Base-by-base conservation (phyloP, 768 basidiomycete species). In the Megacollybia marginata region DNA sequence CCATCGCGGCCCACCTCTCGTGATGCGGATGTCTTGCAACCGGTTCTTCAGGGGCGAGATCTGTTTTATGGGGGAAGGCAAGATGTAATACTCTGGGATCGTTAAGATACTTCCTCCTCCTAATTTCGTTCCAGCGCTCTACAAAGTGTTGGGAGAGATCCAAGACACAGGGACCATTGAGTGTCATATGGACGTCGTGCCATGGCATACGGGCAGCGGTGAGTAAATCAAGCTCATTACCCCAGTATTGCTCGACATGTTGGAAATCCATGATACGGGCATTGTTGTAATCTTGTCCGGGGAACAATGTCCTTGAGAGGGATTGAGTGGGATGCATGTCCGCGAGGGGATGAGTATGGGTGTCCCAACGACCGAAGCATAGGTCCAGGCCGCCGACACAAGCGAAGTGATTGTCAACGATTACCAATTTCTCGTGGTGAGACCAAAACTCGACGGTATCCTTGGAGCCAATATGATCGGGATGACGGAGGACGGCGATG, bases 301-400 rank as follows among this genome's bases (percentile, higher is more conserved):
- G 90, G 73, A 95, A 98, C 23, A 98, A 73, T 1, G 89, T 91
- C 47, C 74, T 75, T 16, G 68, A 65, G 42, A 65, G 58, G 60
- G 93, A 92, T 57, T 93, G 75, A 2, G 91, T 91, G 0, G 92
- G 92, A 61, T 97, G 93, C 2, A 82, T 89, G 59, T 99, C 95
- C 4, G 93, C 87, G 35, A 97, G 76, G 1, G 93, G 93, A 62
- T 92, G 88, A 36, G 71, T 86, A 60, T 90, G 82, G 0, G 88
- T 91, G 67, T 98, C 96, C 94, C 95, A 99, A 16, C 96, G 85
- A 10, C 96, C 96, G 57, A 93, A 96, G 70, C 92, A 97, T 15
- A 96, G 74, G 64, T 99, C 96, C 23, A 99, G 80, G 10, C 96
- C 96, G 19, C 96, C 96, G 48, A 96, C 83, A 56, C 85, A 88